Conservation (phyloP, 2,329 filamentous ascomycete species). For the Cladobotryum mycophilum region DNA sequence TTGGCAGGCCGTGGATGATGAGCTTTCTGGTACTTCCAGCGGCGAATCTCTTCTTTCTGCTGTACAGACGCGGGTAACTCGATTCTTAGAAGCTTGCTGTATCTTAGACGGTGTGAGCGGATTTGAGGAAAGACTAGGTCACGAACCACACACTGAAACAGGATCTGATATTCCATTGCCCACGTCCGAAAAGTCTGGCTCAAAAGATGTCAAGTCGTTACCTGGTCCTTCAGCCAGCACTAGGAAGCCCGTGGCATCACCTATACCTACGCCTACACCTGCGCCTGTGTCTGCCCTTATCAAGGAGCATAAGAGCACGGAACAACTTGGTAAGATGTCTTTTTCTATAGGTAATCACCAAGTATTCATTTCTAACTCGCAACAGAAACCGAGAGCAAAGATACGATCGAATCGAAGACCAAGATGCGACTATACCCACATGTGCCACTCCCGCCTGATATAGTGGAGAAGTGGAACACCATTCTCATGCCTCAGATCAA, state of each 20-base stretch:
- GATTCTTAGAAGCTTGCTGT: conserved; percentile 54
- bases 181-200: not conserved
- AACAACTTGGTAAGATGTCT: not conserved
- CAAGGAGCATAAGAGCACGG: not conserved
- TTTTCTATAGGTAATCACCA: not conserved
- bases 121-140: conserved; percentile 46
- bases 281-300: not conserved
- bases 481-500: conserved; percentile 68
- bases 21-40: conserved; percentile 40
- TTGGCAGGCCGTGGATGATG: conserved; percentile 62
- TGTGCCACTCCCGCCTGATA: conserved; percentile 50
- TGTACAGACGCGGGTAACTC: conserved; percentile 49
- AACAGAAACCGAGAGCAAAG: conserved; percentile 17
- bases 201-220: conserved; percentile 5
- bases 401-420: conserved; percentile 21
- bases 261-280: not conserved
- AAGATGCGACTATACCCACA: conserved; percentile 56
- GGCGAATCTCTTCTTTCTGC: conserved; percentile 47
- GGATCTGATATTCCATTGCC: conserved; percentile 7
- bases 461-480: conserved; percentile 66
- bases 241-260: conserved; percentile 2
- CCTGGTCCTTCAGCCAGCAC: not conserved
- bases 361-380: not conserved
- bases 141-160: conserved; percentile 34
- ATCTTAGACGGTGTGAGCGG: conserved; percentile 54